These are phyloP conservation scores for Reutealis trisperma DNA, from an alignment of 345 rosid species.

Conservation along the genomic window DNA sequence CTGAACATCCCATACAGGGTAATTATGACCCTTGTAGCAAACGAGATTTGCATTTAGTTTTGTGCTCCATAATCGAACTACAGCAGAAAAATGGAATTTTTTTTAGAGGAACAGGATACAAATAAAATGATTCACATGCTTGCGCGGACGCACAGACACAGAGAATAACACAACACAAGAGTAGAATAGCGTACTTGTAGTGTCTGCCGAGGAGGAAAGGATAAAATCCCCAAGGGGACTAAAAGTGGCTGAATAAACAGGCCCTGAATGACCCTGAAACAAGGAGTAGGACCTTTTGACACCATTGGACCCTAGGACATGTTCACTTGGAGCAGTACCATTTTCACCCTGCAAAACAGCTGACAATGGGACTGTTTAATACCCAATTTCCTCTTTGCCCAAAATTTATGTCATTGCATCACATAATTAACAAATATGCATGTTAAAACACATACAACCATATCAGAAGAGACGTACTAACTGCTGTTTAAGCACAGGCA, in stretches of 20 bases:
- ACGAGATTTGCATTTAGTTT: constrained; percentile 94
- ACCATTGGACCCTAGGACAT: constrained; percentile 43
- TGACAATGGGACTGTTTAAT: constrained; percentile 40
- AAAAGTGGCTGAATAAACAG: constrained; percentile 86
- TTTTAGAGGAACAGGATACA: not conserved
- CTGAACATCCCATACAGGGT: constrained; percentile 99
- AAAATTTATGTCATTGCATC: not conserved
- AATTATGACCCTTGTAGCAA: constrained; percentile 98
- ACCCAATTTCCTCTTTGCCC: constrained; percentile 6
- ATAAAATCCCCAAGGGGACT: constrained; percentile 90
- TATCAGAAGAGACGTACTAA: constrained; percentile 9
- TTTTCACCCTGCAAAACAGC: constrained; percentile 76
- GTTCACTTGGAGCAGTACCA: constrained; percentile 54
- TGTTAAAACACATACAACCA: not conserved
- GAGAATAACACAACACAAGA: not conserved
- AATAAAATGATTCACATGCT: not conserved
- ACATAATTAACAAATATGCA: constrained; percentile 5
- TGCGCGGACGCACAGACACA: not conserved
- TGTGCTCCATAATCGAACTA: constrained; percentile 97
- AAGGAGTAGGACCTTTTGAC: constrained; percentile 67
- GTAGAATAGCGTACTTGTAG: constrained; percentile 56
- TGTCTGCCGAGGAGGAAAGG: constrained; percentile 91
- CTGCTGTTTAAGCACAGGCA: not conserved
- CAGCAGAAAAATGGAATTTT: constrained; percentile 17
- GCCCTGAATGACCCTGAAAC: constrained; percentile 90